A percentile compares a stretch with the other conserved stretches of the same genome.
These are phyloP conservation scores for Cladosporium sp. DNA, from an alignment of 2,329 filamentous ascomycete genomes.

Conservation along the genomic window DNA sequence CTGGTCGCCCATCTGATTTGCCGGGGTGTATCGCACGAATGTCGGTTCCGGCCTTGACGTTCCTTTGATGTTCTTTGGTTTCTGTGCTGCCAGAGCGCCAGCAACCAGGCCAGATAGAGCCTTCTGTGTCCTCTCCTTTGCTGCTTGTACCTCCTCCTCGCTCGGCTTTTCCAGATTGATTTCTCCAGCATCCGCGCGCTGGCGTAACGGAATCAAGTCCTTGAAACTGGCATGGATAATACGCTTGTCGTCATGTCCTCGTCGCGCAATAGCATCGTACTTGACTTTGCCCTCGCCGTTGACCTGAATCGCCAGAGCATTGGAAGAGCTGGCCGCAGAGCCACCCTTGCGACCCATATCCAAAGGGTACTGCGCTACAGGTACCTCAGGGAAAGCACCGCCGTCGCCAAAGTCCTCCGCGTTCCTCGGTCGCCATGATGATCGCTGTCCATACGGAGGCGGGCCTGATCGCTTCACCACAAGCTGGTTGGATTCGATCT, in stretches of 20 bases:
- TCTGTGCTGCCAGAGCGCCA: slow-evolving; percentile 86
- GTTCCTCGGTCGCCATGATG: slow-evolving; percentile 85
- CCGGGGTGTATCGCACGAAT: slow-evolving; percentile 92
- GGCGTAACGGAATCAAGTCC: slow-evolving; percentile 88
- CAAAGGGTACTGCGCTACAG: slow-evolving; percentile 90
- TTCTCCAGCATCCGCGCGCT: slow-evolving; percentile 89
- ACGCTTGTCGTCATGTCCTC: slow-evolving; percentile 79
- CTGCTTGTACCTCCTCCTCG: slow-evolving; percentile 78
- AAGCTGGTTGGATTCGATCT: slow-evolving; percentile 82
- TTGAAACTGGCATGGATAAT: slow-evolving; percentile 96
- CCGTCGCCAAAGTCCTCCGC: slow-evolving; percentile 95
- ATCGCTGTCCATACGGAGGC: slow-evolving; percentile 81
- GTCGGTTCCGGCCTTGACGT: slow-evolving; percentile 81
- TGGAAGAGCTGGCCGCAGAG: slow-evolving; percentile 61
- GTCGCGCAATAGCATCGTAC: slow-evolving; percentile 90
- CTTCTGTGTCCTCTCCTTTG: slow-evolving; percentile 83
- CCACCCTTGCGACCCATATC: slow-evolving; percentile 83
- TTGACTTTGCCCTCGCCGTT: slow-evolving; percentile 91
- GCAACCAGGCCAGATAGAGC: slow-evolving; percentile 79
- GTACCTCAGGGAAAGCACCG: slow-evolving; percentile 91
- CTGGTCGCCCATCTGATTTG: slow-evolving; percentile 91
- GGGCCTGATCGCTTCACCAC: slow-evolving; percentile 81
- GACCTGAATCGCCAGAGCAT: slow-evolving; percentile 89
- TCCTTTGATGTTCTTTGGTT: slow-evolving; percentile 89
- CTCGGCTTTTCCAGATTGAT: slow-evolving; percentile 82